Evolutionary conservation across 2,329 filamentous ascomycete genomes (phyloP), one percentile per base, ranked within the genome.

Genomic region (Cadophora luteo-olivacea): DNA sequence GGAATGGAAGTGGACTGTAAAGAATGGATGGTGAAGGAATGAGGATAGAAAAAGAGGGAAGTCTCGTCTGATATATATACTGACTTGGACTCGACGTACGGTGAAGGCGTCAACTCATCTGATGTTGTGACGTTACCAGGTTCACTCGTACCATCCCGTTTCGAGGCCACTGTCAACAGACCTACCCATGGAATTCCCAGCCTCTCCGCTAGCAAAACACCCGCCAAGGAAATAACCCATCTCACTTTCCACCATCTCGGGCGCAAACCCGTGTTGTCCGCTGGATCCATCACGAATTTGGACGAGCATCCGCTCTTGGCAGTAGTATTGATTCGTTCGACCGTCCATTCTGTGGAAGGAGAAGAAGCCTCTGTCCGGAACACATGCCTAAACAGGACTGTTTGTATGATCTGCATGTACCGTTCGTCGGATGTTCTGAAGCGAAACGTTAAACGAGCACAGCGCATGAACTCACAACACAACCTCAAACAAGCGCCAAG

Each of bases 1-100:
- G 45, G 45, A 49, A 49, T 49, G 45, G 45, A 49, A 49, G 45
- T 49, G 45, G 45, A 49, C 45, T 22, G 45, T 8, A 49, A 22
- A 49, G 45, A 49, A 49, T 49, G 45, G 45, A 49, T 49, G 45
- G 12, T 7, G 45, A 49, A 49, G 45, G n/a, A 49, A 49, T 49
- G n/a, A 45, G 12, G 16, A 29, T 19, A 6, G 41, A 14, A 49
- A n/a, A 22, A 8, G 45, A 49, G 4, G n/a, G 45, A 22, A 49
- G 45, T 22, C 45, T 49, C 41, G 12, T 45, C 45, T 22, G 45
- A 49, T 49, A 49, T 49, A 22, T 49, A 49, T 49, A 49, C 45
- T 49, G 19, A 22, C 45, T 14, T 48, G 5, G 41, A 16, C 45
- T 49, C 45, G 41, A 8, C 45, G 2, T 5, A n/a, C 19, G 45